Conservation (phyloP, 805 yeast genomes). For the Torulaspora franciscae region DNA sequence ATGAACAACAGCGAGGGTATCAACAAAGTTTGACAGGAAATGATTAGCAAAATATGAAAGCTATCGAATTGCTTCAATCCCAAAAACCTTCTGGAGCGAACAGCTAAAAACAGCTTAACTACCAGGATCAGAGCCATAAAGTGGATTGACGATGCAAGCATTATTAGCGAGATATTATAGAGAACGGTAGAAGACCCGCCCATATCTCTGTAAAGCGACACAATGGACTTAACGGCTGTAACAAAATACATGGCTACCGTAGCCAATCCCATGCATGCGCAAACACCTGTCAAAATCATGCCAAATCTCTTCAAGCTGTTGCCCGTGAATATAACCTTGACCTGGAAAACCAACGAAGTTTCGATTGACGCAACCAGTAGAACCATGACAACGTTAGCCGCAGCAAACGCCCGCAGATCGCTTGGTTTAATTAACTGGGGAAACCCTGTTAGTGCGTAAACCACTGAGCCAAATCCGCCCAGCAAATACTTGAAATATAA, state of each 20-base stretch:
- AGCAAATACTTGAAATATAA: slow-evolving; percentile 52
- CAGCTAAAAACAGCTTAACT: slow-evolving; percentile 62
- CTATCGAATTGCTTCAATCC: slow-evolving; percentile 83
- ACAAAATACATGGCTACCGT: slow-evolving; percentile 57
- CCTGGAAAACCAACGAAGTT: slow-evolving; percentile 64
- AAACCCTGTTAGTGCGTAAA: slow-evolving; percentile 46
- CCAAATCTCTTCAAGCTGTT: slow-evolving; percentile 46
- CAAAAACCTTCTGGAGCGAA: slow-evolving; percentile 63
- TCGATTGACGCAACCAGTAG: slow-evolving; percentile 59
- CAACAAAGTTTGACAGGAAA: slow-evolving; percentile 76
- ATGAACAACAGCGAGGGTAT: slow-evolving; percentile 70
- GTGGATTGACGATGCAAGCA: slow-evolving; percentile 66
- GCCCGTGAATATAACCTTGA: slow-evolving; percentile 61
- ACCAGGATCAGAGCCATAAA: slow-evolving; percentile 57
- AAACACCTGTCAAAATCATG: slow-evolving; percentile 35
- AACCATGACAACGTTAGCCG: slow-evolving; percentile 56
- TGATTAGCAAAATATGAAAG: slow-evolving; percentile 72
- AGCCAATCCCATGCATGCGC: slow-evolving; percentile 46
- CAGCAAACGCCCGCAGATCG: slow-evolving; percentile 50
- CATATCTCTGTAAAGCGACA: slow-evolving; percentile 31
- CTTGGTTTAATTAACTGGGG: slow-evolving; percentile 36
- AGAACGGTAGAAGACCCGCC: slow-evolving; percentile 36
- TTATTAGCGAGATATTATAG: slow-evolving; percentile 50
- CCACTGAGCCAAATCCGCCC: slow-evolving; percentile 48
- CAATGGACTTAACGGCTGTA: slow-evolving; percentile 44